Evolutionary conservation across 768 basidiomycete species (phyloP).

Genomic region (Lentinula edodes): DNA sequence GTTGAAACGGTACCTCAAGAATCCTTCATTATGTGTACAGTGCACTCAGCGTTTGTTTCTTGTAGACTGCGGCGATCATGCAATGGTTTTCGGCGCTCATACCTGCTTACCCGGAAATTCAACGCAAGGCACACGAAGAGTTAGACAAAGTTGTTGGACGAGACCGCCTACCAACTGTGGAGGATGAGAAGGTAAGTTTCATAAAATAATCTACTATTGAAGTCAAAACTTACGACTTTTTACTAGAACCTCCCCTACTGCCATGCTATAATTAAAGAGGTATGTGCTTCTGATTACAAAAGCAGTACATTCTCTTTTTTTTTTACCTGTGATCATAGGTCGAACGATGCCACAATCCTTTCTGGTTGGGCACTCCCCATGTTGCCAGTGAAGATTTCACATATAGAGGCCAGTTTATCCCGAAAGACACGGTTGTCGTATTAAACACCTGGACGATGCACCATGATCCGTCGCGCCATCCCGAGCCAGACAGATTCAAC

Average conservation of each 20-base stretch:
- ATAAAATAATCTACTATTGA: not conserved
- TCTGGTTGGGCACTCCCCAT: constrained; percentile 24
- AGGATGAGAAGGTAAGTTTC: constrained; percentile 13
- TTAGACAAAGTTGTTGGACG: constrained; percentile 28
- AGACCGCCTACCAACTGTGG: constrained; percentile 20
- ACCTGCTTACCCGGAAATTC: constrained; percentile 23
- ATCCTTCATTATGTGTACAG: not conserved
- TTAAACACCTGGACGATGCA: constrained; percentile 22
- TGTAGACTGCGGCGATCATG: constrained; percentile 16
- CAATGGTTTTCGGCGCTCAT: constrained; percentile 28
- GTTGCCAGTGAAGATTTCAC: constrained; percentile 22
- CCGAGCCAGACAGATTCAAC: constrained; percentile 20
- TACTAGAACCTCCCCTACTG: constrained; percentile 18
- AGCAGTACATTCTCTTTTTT: not conserved
- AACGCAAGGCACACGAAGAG: constrained; percentile 27
- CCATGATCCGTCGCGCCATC: constrained; percentile 21
- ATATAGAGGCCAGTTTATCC: constrained; percentile 25
- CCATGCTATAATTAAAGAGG: constrained; percentile 23
- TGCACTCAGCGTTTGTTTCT: constrained; percentile 17
- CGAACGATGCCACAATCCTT: constrained; percentile 16
- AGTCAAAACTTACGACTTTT: not conserved
- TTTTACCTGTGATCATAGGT: constrained; percentile 7
- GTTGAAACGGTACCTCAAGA: constrained; percentile 21
- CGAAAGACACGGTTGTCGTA: constrained; percentile 21
- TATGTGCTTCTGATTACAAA: not conserved